phyloP scores from a whole-genome alignment of 2,329 filamentous ascomycete species.

The Domatiomyces globalis region DNA sequence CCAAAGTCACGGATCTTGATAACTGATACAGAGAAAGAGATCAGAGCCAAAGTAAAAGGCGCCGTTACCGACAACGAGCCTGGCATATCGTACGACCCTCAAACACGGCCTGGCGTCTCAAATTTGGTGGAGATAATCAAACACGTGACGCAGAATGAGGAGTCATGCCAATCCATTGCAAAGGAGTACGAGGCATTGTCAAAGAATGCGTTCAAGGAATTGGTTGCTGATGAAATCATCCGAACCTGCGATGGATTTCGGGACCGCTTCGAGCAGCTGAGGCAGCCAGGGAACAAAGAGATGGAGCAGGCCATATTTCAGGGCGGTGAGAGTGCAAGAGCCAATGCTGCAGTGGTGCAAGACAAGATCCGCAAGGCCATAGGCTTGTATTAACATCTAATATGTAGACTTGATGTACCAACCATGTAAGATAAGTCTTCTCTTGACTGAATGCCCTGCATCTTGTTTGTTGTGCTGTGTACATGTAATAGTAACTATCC shows the following conservation, averaged over 20 bases:
- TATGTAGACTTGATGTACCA: background rate
- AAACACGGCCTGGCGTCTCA: conserved; percentile 61
- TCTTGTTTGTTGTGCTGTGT: no score
- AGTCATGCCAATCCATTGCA: conserved; percentile 33
- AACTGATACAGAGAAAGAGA: conserved; percentile 52
- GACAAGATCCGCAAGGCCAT: conserved; percentile 20
- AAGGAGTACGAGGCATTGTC: conserved; percentile 30
- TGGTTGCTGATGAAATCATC: conserved; percentile 46
- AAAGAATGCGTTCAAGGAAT: conserved; percentile 49
- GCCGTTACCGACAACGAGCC: conserved; percentile 62
- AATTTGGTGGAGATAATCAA: conserved; percentile 75
- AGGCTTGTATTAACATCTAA: background rate
- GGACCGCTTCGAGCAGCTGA: conserved; percentile 10
- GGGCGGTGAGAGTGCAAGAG: background rate
- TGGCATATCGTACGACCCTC: conserved; percentile 59
- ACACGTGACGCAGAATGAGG: conserved; percentile 42
- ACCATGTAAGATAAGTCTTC: background rate
- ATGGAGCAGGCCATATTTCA: conserved; percentile 2
- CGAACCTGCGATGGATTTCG: conserved; percentile 28
- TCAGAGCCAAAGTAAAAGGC: conserved; percentile 53
- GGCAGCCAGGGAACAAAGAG: conserved; percentile 4
- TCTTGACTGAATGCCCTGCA: no score
- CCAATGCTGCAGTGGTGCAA: conserved; percentile 19
- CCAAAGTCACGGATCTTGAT: conserved; percentile 67
- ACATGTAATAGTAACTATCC: no score